phyloP scores from a whole-genome alignment of 345 rosid genomes.

The Camelina hispida region DNA sequence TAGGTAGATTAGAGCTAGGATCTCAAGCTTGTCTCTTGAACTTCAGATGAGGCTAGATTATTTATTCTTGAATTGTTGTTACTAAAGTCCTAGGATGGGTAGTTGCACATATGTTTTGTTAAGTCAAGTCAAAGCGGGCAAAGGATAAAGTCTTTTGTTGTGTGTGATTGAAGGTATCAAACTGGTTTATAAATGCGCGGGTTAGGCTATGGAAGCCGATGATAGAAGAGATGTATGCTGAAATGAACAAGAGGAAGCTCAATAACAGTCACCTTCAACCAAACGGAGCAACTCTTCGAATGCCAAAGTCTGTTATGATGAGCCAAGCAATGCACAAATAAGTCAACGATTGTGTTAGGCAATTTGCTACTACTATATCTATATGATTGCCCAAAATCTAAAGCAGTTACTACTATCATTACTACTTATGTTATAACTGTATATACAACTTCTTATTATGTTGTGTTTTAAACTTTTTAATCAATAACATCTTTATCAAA shows the following conservation, averaged over 20 bases:
- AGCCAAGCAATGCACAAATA: conserved; percentile 33
- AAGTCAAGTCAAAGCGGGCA: background rate
- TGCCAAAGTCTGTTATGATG: conserved; percentile 40
- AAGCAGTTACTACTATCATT: conserved; percentile 22
- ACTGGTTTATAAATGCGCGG: conserved; percentile 97
- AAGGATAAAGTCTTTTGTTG: background rate
- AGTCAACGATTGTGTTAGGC: conserved; percentile 17
- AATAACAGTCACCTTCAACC: conserved; percentile 38
- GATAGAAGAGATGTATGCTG: conserved; percentile 96
- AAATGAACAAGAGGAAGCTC: conserved; percentile 71
- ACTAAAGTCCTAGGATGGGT: background rate
- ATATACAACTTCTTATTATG: conserved; percentile 17
- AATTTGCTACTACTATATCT: conserved; percentile 10
- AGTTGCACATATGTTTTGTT: background rate
- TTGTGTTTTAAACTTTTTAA: background rate
- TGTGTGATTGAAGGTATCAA: conserved; percentile 66
- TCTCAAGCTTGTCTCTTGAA: background rate
- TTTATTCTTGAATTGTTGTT: background rate
- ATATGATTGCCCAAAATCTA: conserved; percentile 5
- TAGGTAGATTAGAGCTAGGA: background rate
- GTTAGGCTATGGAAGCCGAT: conserved; percentile 98
- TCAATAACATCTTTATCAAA: too few species aligned
- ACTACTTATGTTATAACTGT: conserved; percentile 35
- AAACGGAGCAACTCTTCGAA: conserved; percentile 45
- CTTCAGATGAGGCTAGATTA: background rate